Base-by-base conservation (phyloP, 108 stramenopile species). In the Aurantiochytrium sp. region DNA sequence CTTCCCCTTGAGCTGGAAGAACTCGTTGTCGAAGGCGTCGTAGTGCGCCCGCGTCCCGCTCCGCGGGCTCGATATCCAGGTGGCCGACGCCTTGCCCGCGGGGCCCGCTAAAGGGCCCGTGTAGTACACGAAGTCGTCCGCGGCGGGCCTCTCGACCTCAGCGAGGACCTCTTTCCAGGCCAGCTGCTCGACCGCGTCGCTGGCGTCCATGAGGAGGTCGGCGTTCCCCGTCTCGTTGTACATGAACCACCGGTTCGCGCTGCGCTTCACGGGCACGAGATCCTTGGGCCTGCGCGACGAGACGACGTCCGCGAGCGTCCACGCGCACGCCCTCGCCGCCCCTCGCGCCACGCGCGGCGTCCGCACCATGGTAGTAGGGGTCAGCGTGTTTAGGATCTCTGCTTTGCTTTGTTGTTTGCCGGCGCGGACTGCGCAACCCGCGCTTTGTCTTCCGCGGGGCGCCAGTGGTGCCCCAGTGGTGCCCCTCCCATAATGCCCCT, bases 21-120 rank as follows among this genome's bases (percentile, higher is more conserved):
- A 88, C n/a, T 86, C 52, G 86, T 91, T 91, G 54, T 91, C 53
- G 37, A 88, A 89, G 22, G 86, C 89, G 42, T 91, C 91, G 87
- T 91, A 91, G 52, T 91, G 91, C 22, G 86, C 85, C 22, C 90
- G 87, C 3, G 91, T 91, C 10, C 87, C 89, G 34, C 59, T 65
- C n/a, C 87, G 85, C 0, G 87, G 48, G 19, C 86, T 90, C 30
- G 88, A 87, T 73, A 91, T 89, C 91, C 91, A 91, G 1, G 69
- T 73, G 4, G 89, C 30, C 0, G 39, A 65, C 32, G 59, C 59
- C 59, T 15, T 65, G 59, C 59, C 34, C 59, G 59, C 32, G 10
- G 59, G 59, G 24, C 59, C 59, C 34, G 59, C 15, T 1, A 65
- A 8, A 65, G 59, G 59, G 15, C 59, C 59, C 8, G 59, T 65